Percentiles rank a stretch among this genome's conserved stretches.
These are phyloP conservation scores for Monosporascus sp. DNA, from an alignment of 2,329 filamentous ascomycete genomes.

Conservation along the genomic window DNA sequence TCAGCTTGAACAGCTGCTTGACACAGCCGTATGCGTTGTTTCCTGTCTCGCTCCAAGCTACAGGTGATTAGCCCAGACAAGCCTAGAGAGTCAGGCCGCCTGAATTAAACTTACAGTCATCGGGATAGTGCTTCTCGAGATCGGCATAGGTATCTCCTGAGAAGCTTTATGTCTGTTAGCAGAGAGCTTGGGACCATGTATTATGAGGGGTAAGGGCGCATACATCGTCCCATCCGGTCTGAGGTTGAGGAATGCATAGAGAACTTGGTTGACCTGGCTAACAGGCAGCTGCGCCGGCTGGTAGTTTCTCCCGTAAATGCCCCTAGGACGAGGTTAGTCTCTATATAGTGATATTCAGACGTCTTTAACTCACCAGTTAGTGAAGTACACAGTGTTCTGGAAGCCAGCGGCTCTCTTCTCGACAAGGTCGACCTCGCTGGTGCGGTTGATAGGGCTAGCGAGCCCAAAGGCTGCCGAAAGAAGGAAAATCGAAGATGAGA, in stretches of 20 bases:
- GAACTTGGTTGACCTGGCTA: conserved; percentile 67
- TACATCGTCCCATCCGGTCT: conserved; percentile 66
- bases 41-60: conserved; percentile 55
- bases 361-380: conserved; percentile 40
- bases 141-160: conserved; percentile 68
- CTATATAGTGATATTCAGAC: not conserved
- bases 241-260: conserved; percentile 80
- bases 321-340: conserved; percentile 36
- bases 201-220: conserved; percentile 15
- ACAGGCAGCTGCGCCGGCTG: conserved; percentile 65
- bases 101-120: conserved; percentile 47
- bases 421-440: conserved; percentile 13
- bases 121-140: conserved; percentile 64
- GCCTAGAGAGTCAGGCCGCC: no score
- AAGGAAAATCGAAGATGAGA: conserved; percentile 15
- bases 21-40: conserved; percentile 75
- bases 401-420: conserved; percentile 25
- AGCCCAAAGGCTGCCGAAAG: conserved; percentile 19
- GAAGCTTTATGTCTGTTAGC: conserved; percentile 34
- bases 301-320: conserved; percentile 69
- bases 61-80: conserved; percentile 8
- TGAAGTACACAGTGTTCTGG: conserved; percentile 43
- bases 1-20: conserved; percentile 74
- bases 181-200: not conserved
- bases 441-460: conserved; percentile 13